Evolutionary conservation across 2,329 filamentous ascomycete genomes (phyloP), one percentile per base, ranked within the genome.

Genomic region (Exophiala alcalophila): DNA sequence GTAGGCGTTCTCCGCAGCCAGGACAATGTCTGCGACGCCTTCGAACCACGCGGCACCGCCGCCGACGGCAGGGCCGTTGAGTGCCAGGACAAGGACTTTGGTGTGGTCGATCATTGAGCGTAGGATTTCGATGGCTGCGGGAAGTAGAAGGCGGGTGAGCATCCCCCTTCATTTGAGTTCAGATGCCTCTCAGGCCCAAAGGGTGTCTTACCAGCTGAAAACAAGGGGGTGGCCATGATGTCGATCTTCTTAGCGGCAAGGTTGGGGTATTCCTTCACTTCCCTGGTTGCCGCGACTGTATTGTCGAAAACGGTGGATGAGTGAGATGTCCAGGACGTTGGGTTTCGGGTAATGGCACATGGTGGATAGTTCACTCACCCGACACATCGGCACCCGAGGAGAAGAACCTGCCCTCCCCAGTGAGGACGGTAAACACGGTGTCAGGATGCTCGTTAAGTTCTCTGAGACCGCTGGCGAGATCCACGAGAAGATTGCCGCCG

Each of bases 21-120:
- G 61, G 3, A 74, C 62, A 3, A 75, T 72, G 45, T 75, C 72
- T 0, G 69, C 65, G 23, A 72, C 59, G 3, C 71, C 72, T 5
- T 63, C 59, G 52, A 74, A 74, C 71, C 72, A 74, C 6, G 70
- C 70, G 14, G 70, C 71, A 8, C 72, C 71, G 14, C 67, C 71
- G 12, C 71, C 72, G 9, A 75, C 70, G 5, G 60, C 71, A 0
- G 71, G 71, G 8, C 72, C 71, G 56, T 75, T 75, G 18, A 75
- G 59, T 0, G 70, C 72, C 3, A 74, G 63, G 25, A 75, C 64
- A 33, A 74, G 65, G 11, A 75, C 70, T 58, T 74, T 75, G 5
- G 58, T 61, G 58, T 74, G 72, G 55, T 73, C 69, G 52, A 73
- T 72, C 49, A 73, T 40, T 4, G 48, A 51, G 18, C 48, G 48